Evolutionary conservation across 805 yeast species (phyloP), one percentile per base, ranked within the genome.

Genomic region (Barnettozyma wickerhamii): DNA sequence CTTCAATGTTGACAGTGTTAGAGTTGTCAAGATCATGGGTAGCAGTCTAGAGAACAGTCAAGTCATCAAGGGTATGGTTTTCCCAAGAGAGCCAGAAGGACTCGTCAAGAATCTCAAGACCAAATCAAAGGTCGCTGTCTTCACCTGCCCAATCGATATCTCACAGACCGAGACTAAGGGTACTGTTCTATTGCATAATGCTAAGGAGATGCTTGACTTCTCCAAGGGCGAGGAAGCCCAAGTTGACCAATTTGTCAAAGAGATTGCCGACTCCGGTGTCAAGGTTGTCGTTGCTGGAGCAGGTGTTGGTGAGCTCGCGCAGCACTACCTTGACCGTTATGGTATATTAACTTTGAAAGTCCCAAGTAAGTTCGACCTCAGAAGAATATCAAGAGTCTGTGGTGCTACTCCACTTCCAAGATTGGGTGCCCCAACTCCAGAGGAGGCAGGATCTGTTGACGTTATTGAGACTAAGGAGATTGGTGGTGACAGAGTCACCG

Each of bases 141-240:
- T 73, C 69, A 88, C 96, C 7, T 83, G 95, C 63, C 97, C 98
- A 20, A 79, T 93, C 41, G 99, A 93, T 65, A 87, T 87, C 46
- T 83, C 96, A 12, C 83, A 89, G 46, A 90, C 99, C n/a, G 99
- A 93, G 68, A 91, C 98, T 18, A 91, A 91, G 68, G 98, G 99
- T 37, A 93, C 99, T 13, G 99, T 93, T 36, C 71, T 93, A 55
- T 74, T 93, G 51, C 96, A 93, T 68, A 90, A 88, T 58, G 99
- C 99, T 10, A 75, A 91, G 63, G 98, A 93, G 65, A 90, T 93
- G 97, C 72, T 91, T 50, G 95, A 89, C 57, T 93, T 93, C 68
- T 78, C 95, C 51, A 86, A 84, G 70, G 98, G 97, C 55, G 99
- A 93, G 67, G 99, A 93, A 66, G 82, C 81, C 40, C 97, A 88